phyloP scores from a whole-genome alignment of 2,329 filamentous ascomycete genomes.

The Epichloe hybrida region DNA sequence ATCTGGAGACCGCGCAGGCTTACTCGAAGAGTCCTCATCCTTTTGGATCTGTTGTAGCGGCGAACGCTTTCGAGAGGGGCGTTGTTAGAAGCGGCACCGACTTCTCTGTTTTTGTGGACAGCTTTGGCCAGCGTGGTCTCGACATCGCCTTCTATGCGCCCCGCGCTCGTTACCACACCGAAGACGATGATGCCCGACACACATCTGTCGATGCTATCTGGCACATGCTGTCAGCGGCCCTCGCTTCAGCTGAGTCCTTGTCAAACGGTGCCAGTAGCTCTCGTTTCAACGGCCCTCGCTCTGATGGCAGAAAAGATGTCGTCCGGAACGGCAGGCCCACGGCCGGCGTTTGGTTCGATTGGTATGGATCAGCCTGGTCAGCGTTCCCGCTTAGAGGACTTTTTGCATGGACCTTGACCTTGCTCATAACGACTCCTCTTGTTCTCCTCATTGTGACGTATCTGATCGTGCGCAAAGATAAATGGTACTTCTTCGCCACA shows the following conservation, averaged over 20 bases:
- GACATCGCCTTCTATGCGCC: constrained; percentile 89
- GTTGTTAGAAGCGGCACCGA: constrained; percentile 79
- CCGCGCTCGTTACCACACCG: constrained; percentile 77
- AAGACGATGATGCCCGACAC: constrained; percentile 73
- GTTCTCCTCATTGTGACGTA: constrained; percentile 56
- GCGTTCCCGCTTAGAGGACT: constrained; percentile 69
- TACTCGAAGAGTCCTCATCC: constrained; percentile 62
- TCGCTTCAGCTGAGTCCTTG: constrained; percentile 60
- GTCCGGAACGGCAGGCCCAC: constrained; percentile 53
- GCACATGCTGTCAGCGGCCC: constrained; percentile 85
- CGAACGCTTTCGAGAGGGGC: constrained; percentile 70
- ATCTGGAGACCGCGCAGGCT: constrained; percentile 69
- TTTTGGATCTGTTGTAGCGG: constrained; percentile 70
- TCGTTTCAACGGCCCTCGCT: constrained; percentile 47
- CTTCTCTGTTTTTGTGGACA: constrained; percentile 67
- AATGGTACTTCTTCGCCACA: constrained; percentile 76
- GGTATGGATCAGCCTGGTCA: constrained; percentile 69
- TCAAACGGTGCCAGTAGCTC: constrained; percentile 49
- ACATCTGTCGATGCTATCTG: constrained; percentile 60
- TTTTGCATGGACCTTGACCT: constrained; percentile 74
- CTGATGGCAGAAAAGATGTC: constrained; percentile 42
- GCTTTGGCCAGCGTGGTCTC: constrained; percentile 70
- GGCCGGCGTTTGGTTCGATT: constrained; percentile 81
- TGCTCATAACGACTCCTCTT: constrained; percentile 70
- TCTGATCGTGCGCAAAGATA: constrained; percentile 56